Conservation (phyloP, 352 stramenopile species). For the Phytophthora ohioensis region DNA sequence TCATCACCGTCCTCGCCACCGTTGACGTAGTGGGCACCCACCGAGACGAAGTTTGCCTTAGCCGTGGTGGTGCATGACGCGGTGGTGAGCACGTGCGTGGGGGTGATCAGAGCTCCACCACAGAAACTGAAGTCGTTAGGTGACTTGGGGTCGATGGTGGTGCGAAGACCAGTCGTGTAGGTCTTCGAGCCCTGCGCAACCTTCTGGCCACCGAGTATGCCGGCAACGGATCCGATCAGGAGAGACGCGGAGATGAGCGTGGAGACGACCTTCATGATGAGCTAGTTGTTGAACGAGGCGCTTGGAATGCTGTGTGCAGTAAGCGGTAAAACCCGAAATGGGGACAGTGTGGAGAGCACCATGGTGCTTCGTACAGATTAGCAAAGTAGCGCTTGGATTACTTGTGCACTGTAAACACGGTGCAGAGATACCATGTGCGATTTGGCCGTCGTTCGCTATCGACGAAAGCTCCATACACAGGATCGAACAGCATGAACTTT, state of each 20-base stretch:
- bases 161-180: slow-evolving; percentile 50
- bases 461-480: slow-evolving; percentile 9
- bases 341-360: not conserved
- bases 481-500: slow-evolving; percentile 5
- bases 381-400: slow-evolving; percentile 17
- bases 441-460: slow-evolving; percentile 19
- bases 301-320: slow-evolving; percentile 20
- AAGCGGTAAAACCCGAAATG: slow-evolving; percentile 24
- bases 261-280: slow-evolving; percentile 27
- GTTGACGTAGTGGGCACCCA: slow-evolving; percentile 44
- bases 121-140: slow-evolving; percentile 35
- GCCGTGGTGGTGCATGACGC: slow-evolving; percentile 19
- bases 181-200: slow-evolving; percentile 47
- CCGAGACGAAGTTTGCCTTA: slow-evolving; percentile 31
- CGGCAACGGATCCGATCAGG: slow-evolving; percentile 26
- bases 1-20: slow-evolving; percentile 36
- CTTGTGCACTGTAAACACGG: slow-evolving; percentile 21
- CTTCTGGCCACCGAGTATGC: slow-evolving; percentile 46
- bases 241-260: slow-evolving; percentile 30
- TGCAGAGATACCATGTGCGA: slow-evolving; percentile 7
- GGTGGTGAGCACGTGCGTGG: slow-evolving; percentile 38
- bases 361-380: not conserved
- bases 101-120: slow-evolving; percentile 29
- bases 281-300: not conserved
- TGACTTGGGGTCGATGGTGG: slow-evolving; percentile 31